phyloP scores from a whole-genome alignment of 495 filamentous ascomycete species.

The Penicillium arizonense region DNA sequence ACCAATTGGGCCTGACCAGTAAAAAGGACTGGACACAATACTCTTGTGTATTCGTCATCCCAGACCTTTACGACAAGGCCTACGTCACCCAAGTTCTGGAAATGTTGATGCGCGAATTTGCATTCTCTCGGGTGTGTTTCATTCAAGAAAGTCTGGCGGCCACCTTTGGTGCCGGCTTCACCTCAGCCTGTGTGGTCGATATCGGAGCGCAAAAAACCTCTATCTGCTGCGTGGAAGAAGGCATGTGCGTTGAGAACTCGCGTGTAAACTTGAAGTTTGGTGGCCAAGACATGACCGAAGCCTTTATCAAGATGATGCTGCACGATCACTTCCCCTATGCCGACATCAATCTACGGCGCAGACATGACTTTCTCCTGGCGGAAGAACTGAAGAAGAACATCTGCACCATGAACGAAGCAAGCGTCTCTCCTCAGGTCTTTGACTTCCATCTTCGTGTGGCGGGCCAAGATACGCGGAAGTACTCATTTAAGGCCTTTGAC shows the following conservation, averaged over 20 bases:
- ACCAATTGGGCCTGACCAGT: slow-evolving; percentile 72
- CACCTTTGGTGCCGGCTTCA: slow-evolving; percentile 93
- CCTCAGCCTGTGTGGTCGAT: slow-evolving; percentile 90
- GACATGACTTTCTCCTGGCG: slow-evolving; percentile 89
- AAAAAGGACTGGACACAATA: slow-evolving; percentile 85
- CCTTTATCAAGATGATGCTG: slow-evolving; percentile 95
- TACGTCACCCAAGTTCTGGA: slow-evolving; percentile 84
- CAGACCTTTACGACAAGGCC: slow-evolving; percentile 90
- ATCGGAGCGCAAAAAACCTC: slow-evolving; percentile 98
- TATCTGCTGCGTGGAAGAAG: slow-evolving; percentile 95
- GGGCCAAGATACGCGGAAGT: slow-evolving; percentile 85
- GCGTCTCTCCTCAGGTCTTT: slow-evolving; percentile 74
- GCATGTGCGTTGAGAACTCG: slow-evolving; percentile 90
- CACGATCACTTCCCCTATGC: slow-evolving; percentile 90
- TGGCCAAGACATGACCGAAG: slow-evolving; percentile 88
- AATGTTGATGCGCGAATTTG: slow-evolving; percentile 81
- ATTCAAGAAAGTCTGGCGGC: slow-evolving; percentile 95
- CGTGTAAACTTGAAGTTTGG: slow-evolving; percentile 92
- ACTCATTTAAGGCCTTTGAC: slow-evolving; percentile 92
- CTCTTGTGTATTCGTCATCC: slow-evolving; percentile 91
- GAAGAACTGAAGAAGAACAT: slow-evolving; percentile 92
- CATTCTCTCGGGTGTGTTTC: slow-evolving; percentile 83
- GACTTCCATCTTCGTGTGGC: slow-evolving; percentile 88
- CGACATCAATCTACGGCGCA: slow-evolving; percentile 85
- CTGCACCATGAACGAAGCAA: slow-evolving; percentile 81